A percentile compares a stretch with the other conserved stretches of the same genome.
Evolutionary conservation across 1,139 yeast genomes (phyloP).

Genomic region (Hyphopichia burtonii): DNA sequence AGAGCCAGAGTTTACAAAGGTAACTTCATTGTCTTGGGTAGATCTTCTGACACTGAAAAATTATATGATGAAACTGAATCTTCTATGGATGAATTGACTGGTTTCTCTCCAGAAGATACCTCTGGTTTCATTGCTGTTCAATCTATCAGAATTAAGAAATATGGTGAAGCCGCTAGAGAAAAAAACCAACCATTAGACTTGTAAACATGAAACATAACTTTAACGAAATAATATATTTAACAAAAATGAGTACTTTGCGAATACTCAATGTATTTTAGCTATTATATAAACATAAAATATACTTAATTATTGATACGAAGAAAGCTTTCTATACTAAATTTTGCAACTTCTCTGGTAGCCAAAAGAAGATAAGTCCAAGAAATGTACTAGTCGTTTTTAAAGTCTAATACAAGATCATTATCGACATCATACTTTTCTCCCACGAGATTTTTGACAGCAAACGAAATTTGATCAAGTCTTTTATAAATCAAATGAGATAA

Average conservation of each 20-base stretch:
- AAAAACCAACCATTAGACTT: slow-evolving; percentile 54
- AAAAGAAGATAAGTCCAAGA: too few relatives aligned
- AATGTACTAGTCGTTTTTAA: neutral
- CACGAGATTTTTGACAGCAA: slow-evolving; percentile 32
- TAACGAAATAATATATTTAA: too few relatives aligned
- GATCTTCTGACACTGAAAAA: slow-evolving; percentile 93
- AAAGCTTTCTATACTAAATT: too few relatives aligned
- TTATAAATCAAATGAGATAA: slow-evolving; percentile 33
- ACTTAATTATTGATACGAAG: too few relatives aligned
- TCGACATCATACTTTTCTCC: slow-evolving; percentile 33
- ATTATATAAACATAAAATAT: neutral
- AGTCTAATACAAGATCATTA: neutral
- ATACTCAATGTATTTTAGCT: neutral
- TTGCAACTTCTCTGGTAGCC: too few relatives aligned
- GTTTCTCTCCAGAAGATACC: slow-evolving; percentile 96
- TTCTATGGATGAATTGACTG: slow-evolving; percentile 98
- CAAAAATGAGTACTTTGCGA: neutral
- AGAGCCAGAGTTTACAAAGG: slow-evolving; percentile 96
- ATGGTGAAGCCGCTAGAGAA: slow-evolving; percentile 92
- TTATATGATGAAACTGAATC: slow-evolving; percentile 97
- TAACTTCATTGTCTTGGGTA: slow-evolving; percentile 76
- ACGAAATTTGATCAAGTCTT: slow-evolving; percentile 30
- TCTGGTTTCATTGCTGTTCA: slow-evolving; percentile 97
- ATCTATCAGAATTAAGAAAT: slow-evolving; percentile 96
- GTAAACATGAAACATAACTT: too few relatives aligned